These are phyloP conservation scores for Torulaspora microellipsoides DNA, from an alignment of 805 yeast genomes.

Conservation along the genomic window DNA sequence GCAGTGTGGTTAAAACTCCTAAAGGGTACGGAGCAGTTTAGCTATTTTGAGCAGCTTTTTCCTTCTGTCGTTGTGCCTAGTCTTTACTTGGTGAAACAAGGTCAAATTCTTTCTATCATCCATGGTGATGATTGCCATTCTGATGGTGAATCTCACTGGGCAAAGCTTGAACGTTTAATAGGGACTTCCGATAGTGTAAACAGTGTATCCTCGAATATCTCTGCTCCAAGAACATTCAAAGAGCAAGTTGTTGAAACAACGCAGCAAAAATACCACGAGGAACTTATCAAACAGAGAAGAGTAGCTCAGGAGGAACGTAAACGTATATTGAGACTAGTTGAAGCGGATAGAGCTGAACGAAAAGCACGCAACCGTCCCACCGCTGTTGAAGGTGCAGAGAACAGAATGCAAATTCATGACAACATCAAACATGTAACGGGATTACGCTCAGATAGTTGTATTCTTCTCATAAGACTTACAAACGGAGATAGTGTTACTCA, in stretches of 20 bases:
- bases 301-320: constrained; percentile 48
- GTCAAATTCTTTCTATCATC: constrained; percentile 43
- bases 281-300: constrained; percentile 20
- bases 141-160: neutral
- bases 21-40: constrained; percentile 42
- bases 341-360: constrained; percentile 37
- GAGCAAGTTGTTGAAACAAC: constrained; percentile 39
- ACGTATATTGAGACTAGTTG: constrained; percentile 48
- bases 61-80: constrained; percentile 51
- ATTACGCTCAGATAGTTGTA: constrained; percentile 33
- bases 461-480: constrained; percentile 56
- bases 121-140: constrained; percentile 28
- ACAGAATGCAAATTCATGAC: constrained; percentile 23
- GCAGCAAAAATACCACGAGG: constrained; percentile 27
- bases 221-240: constrained; percentile 30
- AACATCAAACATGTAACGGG: constrained; percentile 26
- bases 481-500: constrained; percentile 59
- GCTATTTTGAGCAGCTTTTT: constrained; percentile 51
- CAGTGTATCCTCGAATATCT: neutral
- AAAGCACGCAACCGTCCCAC: constrained; percentile 18
- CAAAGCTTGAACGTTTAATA: neutral
- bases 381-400: constrained; percentile 13
- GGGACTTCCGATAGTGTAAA: neutral
- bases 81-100: constrained; percentile 48
- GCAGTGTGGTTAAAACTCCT: constrained; percentile 41